A percentile compares a stretch with the other conserved stretches of the same genome.
Conservation (phyloP, 495 filamentous ascomycete genomes). For the Rusavskia elegans region DNA sequence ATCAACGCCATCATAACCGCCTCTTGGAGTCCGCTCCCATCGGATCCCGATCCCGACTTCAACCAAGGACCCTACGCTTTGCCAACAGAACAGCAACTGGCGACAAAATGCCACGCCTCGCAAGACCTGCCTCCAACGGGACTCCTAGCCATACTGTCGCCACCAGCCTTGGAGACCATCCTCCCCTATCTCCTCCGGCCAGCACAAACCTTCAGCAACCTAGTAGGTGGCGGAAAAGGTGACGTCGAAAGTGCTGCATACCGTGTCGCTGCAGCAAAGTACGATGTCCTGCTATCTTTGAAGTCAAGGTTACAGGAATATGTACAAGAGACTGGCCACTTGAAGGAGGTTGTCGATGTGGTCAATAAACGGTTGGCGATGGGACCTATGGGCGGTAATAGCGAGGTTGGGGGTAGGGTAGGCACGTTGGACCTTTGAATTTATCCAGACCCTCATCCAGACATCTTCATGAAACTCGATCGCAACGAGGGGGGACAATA, state of each 20-base stretch:
- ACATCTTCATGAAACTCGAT: too few relatives aligned
- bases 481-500: too few relatives aligned
- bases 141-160: conserved; percentile 33
- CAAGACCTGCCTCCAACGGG: conserved; percentile 29
- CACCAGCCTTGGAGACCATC: conserved; percentile 33
- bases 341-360: conserved; percentile 29
- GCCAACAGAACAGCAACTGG: conserved; percentile 26
- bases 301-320: conserved; percentile 19
- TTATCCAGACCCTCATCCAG: too few relatives aligned
- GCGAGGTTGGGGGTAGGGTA: conserved; percentile 18
- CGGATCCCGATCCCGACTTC: conserved; percentile 4
- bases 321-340: conserved; percentile 19
- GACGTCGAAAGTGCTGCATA: conserved; percentile 43
- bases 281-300: conserved; percentile 36
- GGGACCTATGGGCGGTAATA: conserved; percentile 26
- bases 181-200: conserved; percentile 45
- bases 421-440: conserved; percentile 23
- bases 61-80: conserved; percentile 12
- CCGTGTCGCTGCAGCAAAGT: conserved; percentile 42
- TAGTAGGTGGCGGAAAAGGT: conserved; percentile 40
- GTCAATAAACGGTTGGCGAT: conserved; percentile 28
- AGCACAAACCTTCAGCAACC: conserved; percentile 38
- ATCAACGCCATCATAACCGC: conserved; percentile 38
- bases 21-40: conserved; percentile 31
- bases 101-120: conserved; percentile 20